phyloP scores from a whole-genome alignment of 2,329 filamentous ascomycete genomes.

The Penicillium olsonii region DNA sequence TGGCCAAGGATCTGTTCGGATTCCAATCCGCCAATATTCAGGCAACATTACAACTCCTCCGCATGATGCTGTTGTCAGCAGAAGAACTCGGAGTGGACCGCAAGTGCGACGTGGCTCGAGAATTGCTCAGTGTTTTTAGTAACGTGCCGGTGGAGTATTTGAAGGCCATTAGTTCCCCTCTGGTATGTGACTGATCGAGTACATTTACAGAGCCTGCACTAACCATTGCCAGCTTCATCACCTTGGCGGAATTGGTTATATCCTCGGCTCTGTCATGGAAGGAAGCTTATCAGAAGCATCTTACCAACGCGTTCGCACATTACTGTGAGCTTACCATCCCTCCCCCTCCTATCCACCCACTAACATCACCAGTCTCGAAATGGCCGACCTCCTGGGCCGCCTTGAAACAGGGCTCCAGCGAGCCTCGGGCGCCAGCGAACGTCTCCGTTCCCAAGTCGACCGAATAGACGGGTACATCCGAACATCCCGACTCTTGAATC shows the following conservation, averaged over 20 bases:
- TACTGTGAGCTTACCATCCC: conserved; percentile 37
- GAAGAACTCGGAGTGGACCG: conserved; percentile 42
- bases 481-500: conserved; percentile 20
- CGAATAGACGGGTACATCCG: conserved; percentile 50
- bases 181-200: conserved; percentile 26
- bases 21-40: conserved; percentile 56
- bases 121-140: conserved; percentile 47
- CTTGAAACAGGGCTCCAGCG: conserved; percentile 47
- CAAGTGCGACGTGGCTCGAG: conserved; percentile 49
- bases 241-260: conserved; percentile 51
- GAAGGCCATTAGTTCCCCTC: conserved; percentile 50
- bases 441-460: conserved; percentile 44
- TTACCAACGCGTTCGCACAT: conserved; percentile 44
- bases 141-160: conserved; percentile 49
- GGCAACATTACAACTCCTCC: conserved; percentile 51
- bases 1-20: conserved; percentile 42
- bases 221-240: conserved; percentile 42
- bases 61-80: conserved; percentile 48
- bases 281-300: conserved; percentile 45
- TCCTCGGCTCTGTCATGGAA: conserved; percentile 52
- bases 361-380: conserved; percentile 30
- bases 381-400: conserved; percentile 49
- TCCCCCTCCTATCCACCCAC: background rate
- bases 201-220: background rate
- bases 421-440: conserved; percentile 41